Conservation (phyloP, 2,329 filamentous ascomycete genomes). For the Rhinocladiella mackenziei region DNA sequence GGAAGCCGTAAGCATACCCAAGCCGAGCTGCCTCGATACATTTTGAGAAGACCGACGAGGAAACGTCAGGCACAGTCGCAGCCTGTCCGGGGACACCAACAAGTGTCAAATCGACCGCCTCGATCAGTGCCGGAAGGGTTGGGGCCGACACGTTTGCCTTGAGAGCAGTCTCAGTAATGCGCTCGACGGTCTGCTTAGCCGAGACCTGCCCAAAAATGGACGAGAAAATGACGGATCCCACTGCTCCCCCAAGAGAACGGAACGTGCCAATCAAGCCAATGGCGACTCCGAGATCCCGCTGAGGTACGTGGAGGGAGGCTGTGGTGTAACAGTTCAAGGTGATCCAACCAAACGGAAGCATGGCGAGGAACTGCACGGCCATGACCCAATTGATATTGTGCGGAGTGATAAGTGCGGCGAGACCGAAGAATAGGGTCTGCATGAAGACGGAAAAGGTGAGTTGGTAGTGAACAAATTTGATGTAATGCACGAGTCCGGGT, state of each 20-base stretch:
- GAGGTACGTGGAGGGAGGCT: conserved; percentile 20
- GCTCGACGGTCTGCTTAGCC: conserved; percentile 11
- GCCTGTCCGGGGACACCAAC: conserved; percentile 20
- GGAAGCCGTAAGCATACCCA: conserved; percentile 21
- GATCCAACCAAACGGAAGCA: conserved; percentile 23
- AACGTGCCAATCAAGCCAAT: conserved; percentile 23
- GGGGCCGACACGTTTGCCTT: conserved; percentile 8
- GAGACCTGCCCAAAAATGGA: conserved; percentile 21
- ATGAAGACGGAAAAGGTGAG: conserved; percentile 23
- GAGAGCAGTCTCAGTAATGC: conserved; percentile 11
- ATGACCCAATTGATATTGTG: conserved; percentile 24
- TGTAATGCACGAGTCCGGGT: conserved; percentile 18
- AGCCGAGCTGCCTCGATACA: conserved; percentile 16
- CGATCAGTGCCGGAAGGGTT: conserved; percentile 18
- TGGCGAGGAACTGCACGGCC: conserved; percentile 21
- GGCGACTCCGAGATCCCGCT: conserved; percentile 19
- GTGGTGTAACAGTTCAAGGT: conserved; percentile 22
- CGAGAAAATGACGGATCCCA: conserved; percentile 21
- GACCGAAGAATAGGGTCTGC: conserved; percentile 22
- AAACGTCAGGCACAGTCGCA: conserved; percentile 15
- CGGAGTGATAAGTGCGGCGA: conserved; percentile 19
- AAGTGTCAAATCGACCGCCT: conserved; percentile 17
- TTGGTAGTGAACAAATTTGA: conserved; percentile 21
- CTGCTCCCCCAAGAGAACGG: conserved; percentile 17
- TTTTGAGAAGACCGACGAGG: conserved; percentile 13